These are phyloP conservation scores for Mycena epipterygia DNA, from an alignment of 768 basidiomycete genomes.

Conservation along the genomic window DNA sequence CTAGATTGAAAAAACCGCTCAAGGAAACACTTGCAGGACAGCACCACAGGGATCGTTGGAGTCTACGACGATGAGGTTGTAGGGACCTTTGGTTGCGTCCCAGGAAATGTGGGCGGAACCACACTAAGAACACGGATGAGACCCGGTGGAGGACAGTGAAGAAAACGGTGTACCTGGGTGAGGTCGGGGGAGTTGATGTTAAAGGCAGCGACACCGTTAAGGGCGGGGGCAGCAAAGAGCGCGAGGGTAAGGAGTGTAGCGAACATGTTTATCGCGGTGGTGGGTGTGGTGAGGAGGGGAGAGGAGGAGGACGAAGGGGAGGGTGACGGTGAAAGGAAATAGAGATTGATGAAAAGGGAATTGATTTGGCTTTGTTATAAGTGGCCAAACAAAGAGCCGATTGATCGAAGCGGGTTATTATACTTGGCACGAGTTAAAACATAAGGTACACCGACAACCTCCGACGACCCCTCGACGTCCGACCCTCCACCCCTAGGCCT, in stretches of 20 bases:
- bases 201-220: constrained; percentile 68
- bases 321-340: constrained; percentile 42
- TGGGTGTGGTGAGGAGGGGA: constrained; percentile 44
- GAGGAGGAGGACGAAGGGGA: constrained; percentile 43
- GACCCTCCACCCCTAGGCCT: too few relatives aligned
- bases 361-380: not conserved
- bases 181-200: constrained; percentile 64
- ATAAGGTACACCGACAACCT: too few relatives aligned
- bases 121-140: constrained; percentile 60
- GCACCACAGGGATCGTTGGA: constrained; percentile 69
- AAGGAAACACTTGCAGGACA: constrained; percentile 62
- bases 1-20: constrained; percentile 1
- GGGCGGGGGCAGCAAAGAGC: constrained; percentile 72
- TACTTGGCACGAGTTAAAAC: too few relatives aligned
- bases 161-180: constrained; percentile 61
- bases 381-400: not conserved
- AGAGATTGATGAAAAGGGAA: constrained; percentile 13
- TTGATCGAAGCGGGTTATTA: too few relatives aligned
- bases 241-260: constrained; percentile 82
- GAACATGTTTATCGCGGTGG: constrained; percentile 71
- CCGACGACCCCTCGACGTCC: constrained; percentile 4
- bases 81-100: constrained; percentile 61
- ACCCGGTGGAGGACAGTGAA: not conserved
- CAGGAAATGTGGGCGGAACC: constrained; percentile 63
- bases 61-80: constrained; percentile 70